Conservation (phyloP, 1,139 yeast genomes). For the Spencermartinsiella ligniputridi region DNA sequence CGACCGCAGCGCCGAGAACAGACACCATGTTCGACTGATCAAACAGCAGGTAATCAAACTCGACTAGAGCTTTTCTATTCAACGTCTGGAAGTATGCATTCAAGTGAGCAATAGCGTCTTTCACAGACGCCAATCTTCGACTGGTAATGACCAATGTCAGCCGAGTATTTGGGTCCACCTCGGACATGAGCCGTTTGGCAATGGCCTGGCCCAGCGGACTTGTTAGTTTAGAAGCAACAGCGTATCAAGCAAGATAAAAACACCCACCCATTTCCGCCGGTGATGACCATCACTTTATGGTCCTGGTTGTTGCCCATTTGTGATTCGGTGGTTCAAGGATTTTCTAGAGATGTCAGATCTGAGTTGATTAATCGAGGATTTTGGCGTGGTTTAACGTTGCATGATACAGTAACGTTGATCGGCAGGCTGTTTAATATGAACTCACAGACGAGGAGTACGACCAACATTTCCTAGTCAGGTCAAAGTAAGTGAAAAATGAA, state of each 20-base stretch:
- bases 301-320: slow-evolving; percentile 6
- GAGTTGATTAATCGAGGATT: too few relatives aligned
- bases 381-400: too few relatives aligned
- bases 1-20: slow-evolving; percentile 67
- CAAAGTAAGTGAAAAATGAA: too few relatives aligned
- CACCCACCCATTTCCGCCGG: slow-evolving; percentile 56
- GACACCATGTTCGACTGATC: slow-evolving; percentile 94
- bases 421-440: too few relatives aligned
- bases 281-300: slow-evolving; percentile 47
- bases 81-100: slow-evolving; percentile 42
- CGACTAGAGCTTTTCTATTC: slow-evolving; percentile 47
- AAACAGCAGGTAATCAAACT: slow-evolving; percentile 79
- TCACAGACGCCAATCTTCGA: slow-evolving; percentile 77
- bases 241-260: neutral
- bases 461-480: too few relatives aligned
- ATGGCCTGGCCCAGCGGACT: slow-evolving; percentile 84
- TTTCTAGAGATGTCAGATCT: too few relatives aligned
- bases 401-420: too few relatives aligned
- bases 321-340: too few relatives aligned
- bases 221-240: slow-evolving; percentile 4
- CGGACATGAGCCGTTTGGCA: slow-evolving; percentile 69
- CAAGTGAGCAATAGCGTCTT: slow-evolving; percentile 64
- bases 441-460: too few relatives aligned
- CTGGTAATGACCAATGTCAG: slow-evolving; percentile 84
- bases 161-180: slow-evolving; percentile 47